Percentiles rank a stretch among this genome's conserved stretches.
phyloP scores from a whole-genome alignment of 1,139 yeast species.

The Hyphopichia wangnamkhiaoensis region DNA sequence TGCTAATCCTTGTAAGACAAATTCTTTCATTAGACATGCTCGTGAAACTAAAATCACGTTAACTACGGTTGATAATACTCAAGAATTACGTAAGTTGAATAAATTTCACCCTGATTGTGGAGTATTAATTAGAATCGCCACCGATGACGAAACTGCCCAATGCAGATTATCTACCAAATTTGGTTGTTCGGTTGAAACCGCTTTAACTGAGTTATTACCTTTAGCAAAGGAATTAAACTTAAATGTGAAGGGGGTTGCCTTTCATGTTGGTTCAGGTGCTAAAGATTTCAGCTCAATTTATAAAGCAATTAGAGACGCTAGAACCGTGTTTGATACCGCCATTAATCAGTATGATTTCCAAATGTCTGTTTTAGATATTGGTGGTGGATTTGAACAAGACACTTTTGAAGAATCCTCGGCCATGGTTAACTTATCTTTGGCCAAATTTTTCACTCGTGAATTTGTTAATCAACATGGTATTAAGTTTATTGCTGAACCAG shows the following conservation, averaged over 20 bases:
- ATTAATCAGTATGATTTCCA: conserved; percentile 39
- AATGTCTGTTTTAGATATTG: conserved; percentile 73
- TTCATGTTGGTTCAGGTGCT: conserved; percentile 96
- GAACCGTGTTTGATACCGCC: conserved; percentile 66
- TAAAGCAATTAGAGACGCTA: conserved; percentile 74
- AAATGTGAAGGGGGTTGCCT: conserved; percentile 80
- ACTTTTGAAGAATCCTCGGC: conserved; percentile 64
- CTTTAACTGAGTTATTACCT: conserved; percentile 55
- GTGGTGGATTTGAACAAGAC: conserved; percentile 86
- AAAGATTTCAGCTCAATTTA: conserved; percentile 67
- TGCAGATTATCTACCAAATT: conserved; percentile 88
- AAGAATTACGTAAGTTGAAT: conserved; percentile 76
- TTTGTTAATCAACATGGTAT: conserved; percentile 35
- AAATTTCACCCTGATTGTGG: conserved; percentile 68
- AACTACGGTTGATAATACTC: conserved; percentile 89
- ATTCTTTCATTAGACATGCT: conserved; percentile 78
- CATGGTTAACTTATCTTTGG: conserved; percentile 59
- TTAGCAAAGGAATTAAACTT: conserved; percentile 64
- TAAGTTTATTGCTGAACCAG: conserved; percentile 87
- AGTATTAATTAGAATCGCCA: conserved; percentile 76
- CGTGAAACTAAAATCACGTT: conserved; percentile 52
- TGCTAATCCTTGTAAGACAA: conserved; percentile 93
- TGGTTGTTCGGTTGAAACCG: conserved; percentile 70
- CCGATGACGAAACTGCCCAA: conserved; percentile 87
- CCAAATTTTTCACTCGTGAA: conserved; percentile 54